Percentiles rank a stretch among this genome's conserved stretches.
Evolutionary conservation across 495 filamentous ascomycete species (phyloP).

Genomic region (Penicillium turbatum): DNA sequence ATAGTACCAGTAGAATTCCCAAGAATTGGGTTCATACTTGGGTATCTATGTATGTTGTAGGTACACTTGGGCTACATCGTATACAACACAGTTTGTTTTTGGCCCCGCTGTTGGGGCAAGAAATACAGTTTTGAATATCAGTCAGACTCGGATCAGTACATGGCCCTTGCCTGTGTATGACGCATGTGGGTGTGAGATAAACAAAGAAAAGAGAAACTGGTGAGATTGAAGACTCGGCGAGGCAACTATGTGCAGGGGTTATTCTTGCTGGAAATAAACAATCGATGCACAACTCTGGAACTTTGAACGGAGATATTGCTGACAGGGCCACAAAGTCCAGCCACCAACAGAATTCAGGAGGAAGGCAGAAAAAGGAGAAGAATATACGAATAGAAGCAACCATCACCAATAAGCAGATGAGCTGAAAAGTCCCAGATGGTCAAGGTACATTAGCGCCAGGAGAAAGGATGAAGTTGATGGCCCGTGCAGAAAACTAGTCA

Average conservation of each 20-base stretch:
- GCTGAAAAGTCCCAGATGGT: conserved; percentile 3
- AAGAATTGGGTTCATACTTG: too few relatives aligned
- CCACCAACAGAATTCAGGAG: neutral
- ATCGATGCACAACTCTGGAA: neutral
- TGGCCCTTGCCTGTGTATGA: conserved; percentile 8
- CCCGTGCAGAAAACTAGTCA: conserved; percentile 6
- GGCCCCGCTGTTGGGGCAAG: neutral
- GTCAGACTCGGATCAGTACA: conserved; percentile 1
- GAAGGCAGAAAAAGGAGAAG: neutral
- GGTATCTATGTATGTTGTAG: too few relatives aligned
- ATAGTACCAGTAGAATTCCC: neutral
- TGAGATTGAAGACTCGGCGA: neutral
- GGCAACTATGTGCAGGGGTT: conserved; percentile 1
- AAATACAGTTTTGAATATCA: neutral
- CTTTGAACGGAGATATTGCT: neutral
- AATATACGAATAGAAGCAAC: neutral
- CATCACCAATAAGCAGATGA: neutral
- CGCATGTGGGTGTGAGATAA: conserved; percentile 5
- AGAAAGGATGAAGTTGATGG: conserved; percentile 11
- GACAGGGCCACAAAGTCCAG: neutral
- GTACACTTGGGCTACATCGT: too few relatives aligned
- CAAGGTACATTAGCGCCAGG: conserved; percentile 10
- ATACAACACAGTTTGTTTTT: neutral
- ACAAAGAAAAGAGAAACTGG: neutral
- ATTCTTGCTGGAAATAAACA: neutral